Evolutionary conservation across 371 early-diverging fungal genomes (phyloP).

Genomic region (Capillidium rhysosporum): DNA sequence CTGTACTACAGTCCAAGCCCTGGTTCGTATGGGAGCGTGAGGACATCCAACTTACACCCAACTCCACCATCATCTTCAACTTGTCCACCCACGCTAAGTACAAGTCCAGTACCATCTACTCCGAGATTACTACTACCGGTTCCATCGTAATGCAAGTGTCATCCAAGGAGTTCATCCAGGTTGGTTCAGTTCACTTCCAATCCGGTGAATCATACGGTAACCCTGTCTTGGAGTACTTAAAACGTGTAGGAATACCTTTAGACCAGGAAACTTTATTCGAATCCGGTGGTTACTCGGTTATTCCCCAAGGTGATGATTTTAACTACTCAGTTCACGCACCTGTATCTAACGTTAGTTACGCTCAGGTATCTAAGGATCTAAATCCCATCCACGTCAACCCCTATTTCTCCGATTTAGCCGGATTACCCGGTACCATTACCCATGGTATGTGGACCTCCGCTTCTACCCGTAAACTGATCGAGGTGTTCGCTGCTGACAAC

Average conservation of each 20-base stretch:
- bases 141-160: slow-evolving; percentile 65
- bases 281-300: slow-evolving; percentile 82
- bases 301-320: slow-evolving; percentile 64
- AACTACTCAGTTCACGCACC: slow-evolving; percentile 66
- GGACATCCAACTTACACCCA: slow-evolving; percentile 39
- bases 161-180: slow-evolving; percentile 59
- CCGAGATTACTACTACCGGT: slow-evolving; percentile 54
- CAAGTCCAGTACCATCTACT: slow-evolving; percentile 46
- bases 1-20: slow-evolving; percentile 74
- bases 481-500: slow-evolving; percentile 87
- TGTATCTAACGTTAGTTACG: slow-evolving; percentile 68
- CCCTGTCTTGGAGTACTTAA: slow-evolving; percentile 61
- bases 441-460: slow-evolving; percentile 98
- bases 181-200: slow-evolving; percentile 61
- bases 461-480: slow-evolving; percentile 86
- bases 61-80: slow-evolving; percentile 63
- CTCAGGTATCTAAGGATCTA: slow-evolving; percentile 72
- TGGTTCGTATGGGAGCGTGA: slow-evolving; percentile 66
- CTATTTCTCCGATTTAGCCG: slow-evolving; percentile 83
- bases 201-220: slow-evolving; percentile 56
- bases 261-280: slow-evolving; percentile 65
- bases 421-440: slow-evolving; percentile 86
- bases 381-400: slow-evolving; percentile 95
- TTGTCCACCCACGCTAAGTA: slow-evolving; percentile 57
- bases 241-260: slow-evolving; percentile 54